phyloP scores from a whole-genome alignment of 768 basidiomycete species.

The Phylloporus arenicola region DNA sequence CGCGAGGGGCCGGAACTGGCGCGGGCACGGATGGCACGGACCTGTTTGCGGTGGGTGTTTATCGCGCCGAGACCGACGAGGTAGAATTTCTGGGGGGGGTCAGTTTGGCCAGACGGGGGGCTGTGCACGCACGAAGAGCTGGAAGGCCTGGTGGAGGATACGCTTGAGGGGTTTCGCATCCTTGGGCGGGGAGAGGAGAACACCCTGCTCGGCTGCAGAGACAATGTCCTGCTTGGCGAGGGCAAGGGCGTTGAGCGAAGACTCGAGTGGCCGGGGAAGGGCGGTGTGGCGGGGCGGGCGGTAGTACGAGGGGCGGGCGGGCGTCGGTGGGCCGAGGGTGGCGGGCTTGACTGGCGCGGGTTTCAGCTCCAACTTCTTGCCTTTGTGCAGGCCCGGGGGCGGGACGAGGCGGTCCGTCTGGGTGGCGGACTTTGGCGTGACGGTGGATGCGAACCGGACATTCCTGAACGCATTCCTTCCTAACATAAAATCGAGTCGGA shows the following conservation, averaged over 20 bases:
- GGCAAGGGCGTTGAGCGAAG: conserved; percentile 36
- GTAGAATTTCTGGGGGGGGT: conserved; percentile 68
- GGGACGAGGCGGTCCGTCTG: conserved; percentile 21
- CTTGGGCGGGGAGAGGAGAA: conserved; percentile 59
- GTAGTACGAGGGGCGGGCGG: conserved; percentile 16
- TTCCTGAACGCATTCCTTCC: conserved; percentile 37
- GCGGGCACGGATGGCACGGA: conserved; percentile 49
- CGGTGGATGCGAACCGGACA: conserved; percentile 25
- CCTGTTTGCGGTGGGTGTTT: conserved; percentile 53
- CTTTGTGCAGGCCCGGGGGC: conserved; percentile 26
- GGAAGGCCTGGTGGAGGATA: conserved; percentile 44
- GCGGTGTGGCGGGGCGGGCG: conserved; percentile 22
- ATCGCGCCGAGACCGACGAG: conserved; percentile 70
- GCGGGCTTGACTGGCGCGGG: conserved; percentile 55
- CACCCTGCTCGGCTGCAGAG: conserved; percentile 63
- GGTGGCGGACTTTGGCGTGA: conserved; percentile 23
- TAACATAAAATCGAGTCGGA: conserved; percentile 33
- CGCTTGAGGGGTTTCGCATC: conserved; percentile 53
- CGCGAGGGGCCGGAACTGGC: conserved; percentile 58
- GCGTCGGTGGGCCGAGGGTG: conserved; percentile 17
- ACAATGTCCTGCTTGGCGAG: conserved; percentile 56
- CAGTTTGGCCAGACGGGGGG: not conserved
- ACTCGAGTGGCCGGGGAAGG: conserved; percentile 18
- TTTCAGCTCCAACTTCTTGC: conserved; percentile 52
- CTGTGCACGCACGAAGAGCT: conserved; percentile 37